Evolutionary conservation across 2,329 filamentous ascomycete species (phyloP), one percentile per base, ranked within the genome.

Genomic region (Cytospora mali): DNA sequence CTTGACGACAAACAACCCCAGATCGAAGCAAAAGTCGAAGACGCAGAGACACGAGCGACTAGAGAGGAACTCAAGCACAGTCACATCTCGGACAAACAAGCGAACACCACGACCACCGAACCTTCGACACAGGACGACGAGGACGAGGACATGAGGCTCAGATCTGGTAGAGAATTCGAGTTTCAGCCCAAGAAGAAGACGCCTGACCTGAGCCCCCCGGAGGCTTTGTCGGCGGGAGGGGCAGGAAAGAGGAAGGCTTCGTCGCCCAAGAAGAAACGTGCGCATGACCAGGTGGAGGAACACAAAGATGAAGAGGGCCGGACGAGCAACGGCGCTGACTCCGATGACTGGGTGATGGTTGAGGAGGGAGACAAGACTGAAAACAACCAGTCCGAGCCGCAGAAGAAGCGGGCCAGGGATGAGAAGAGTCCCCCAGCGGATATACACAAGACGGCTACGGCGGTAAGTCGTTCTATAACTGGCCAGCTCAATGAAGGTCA

Each of bases 221-320:
- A 75, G 58, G 69, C 72, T 65, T 65, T 70, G 23, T 70, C 74
- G 62, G 66, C 68, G n/a, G 70, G 73, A 35, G 74, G 80, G 58
- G 73, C 76, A 42, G 71, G 79, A 68, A 81, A 76, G 70, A 82
- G 86, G 55, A 77, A 81, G 62, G 70, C 86, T 51, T 77, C 80
- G 23, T 88, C 85, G 14, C 86, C 86, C 31, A 88, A 88, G 77
- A 89, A 88, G 79, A 89, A 88, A 77, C 80, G 86, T 67, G 81
- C 79, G 29, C 83, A 84, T 67, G 84, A 86, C 66, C 80, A 87
- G 71, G 75, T 86, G 18, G 85, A 87, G 29, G 77, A 81, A 54
- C 74, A 75, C 55, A 79, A 75, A 68, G 79, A 79, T 46, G 64
- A 72, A 6, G 72, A 80, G 78, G 66, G 80, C 80, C 66, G 72